Conservation (phyloP, 768 basidiomycete species). For the Cystofilobasidium ferigula region DNA sequence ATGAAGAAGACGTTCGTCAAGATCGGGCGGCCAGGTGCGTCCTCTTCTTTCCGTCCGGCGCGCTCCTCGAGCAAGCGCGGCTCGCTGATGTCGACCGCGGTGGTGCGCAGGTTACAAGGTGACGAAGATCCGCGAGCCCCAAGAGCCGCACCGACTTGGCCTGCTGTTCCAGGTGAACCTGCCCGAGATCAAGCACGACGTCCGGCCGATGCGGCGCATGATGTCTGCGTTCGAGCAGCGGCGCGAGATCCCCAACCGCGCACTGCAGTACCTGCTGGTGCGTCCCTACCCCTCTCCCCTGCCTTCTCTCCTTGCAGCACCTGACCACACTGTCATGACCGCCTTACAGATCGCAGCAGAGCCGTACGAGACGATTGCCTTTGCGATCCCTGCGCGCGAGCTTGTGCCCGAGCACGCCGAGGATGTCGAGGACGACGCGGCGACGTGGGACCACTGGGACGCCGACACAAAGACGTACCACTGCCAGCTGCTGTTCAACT, state of each 20-base stretch:
- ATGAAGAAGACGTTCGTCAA: slow-evolving; percentile 92
- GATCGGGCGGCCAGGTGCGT: slow-evolving; percentile 85
- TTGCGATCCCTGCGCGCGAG: slow-evolving; percentile 92
- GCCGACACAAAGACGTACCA: slow-evolving; percentile 85
- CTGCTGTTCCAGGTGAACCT: slow-evolving; percentile 88
- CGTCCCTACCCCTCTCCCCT: slow-evolving; percentile 37
- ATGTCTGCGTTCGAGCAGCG: slow-evolving; percentile 99
- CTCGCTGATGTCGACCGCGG: slow-evolving; percentile 19
- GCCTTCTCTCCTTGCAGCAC: background rate
- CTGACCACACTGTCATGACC: background rate
- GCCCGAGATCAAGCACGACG: slow-evolving; percentile 80
- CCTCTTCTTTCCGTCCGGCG: background rate
- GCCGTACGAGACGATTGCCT: slow-evolving; percentile 98
- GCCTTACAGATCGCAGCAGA: slow-evolving; percentile 81
- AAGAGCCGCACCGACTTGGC: slow-evolving; percentile 69
- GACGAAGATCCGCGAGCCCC: slow-evolving; percentile 82
- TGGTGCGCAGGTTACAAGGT: slow-evolving; percentile 49
- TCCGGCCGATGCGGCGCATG: slow-evolving; percentile 75
- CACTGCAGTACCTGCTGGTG: slow-evolving; percentile 94
- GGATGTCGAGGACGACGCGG: slow-evolving; percentile 47
- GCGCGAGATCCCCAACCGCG: slow-evolving; percentile 86
- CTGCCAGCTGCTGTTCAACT: slow-evolving; percentile 24
- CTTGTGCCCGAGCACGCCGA: slow-evolving; percentile 49
- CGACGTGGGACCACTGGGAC: slow-evolving; percentile 91
- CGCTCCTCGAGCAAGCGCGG: background rate